Conservation (phyloP, 1,284 basidiomycete species). For the Paramarasmius palmivorus region DNA sequence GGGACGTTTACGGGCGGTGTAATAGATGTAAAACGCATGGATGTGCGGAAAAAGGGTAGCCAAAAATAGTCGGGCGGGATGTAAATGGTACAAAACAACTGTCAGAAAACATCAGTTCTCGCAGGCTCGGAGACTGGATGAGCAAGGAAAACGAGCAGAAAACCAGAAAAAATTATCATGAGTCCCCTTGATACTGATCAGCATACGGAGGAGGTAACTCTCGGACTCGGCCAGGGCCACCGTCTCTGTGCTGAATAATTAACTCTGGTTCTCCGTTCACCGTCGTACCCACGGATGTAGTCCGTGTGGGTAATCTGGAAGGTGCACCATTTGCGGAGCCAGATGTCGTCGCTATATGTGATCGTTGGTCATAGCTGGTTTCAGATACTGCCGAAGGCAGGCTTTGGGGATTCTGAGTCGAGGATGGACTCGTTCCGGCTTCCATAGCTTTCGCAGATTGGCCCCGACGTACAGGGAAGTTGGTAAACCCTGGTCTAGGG, state of each 20-base stretch:
- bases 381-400: no score
- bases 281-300: neutral
- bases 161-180: neutral
- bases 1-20: no score
- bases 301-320: neutral
- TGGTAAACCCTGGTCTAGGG: conserved; percentile 16
- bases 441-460: conserved; percentile 15
- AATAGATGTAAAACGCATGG: no score
- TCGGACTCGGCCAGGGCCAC: conserved; percentile 10
- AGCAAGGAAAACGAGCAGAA: no score
- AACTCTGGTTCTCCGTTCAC: conserved; percentile 5
- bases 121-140: no score
- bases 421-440: neutral
- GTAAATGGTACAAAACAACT: no score
- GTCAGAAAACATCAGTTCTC: no score
- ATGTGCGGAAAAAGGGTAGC: no score
- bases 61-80: no score
- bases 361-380: no score
- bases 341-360: no score
- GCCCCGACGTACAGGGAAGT: conserved; percentile 21
- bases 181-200: conserved; percentile 6
- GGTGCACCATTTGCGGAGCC: neutral
- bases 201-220: conserved; percentile 15
- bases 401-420: neutral
- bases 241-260: conserved; percentile 15